phyloP scores from a whole-genome alignment of 305 asterid species.

The Fraxinus ornus region DNA sequence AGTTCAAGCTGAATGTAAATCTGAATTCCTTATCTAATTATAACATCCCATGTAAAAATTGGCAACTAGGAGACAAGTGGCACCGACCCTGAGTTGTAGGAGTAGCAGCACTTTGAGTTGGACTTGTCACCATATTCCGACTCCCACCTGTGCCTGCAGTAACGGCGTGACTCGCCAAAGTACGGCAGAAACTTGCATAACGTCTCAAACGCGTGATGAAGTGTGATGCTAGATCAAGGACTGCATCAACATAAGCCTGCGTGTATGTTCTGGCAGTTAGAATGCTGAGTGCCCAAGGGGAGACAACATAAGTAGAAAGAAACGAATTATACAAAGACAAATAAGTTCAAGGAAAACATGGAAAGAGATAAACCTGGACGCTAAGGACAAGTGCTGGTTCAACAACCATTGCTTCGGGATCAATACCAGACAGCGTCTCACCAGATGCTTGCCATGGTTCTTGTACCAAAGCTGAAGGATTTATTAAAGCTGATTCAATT shows the following conservation, averaged over 20 bases:
- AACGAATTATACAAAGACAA: background rate
- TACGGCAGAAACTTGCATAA: slow-evolving; percentile 99
- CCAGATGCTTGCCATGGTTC: slow-evolving; percentile 98
- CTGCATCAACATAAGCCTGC: slow-evolving; percentile 98
- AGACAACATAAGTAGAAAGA: background rate
- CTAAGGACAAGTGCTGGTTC: slow-evolving; percentile 83
- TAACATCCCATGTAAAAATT: slow-evolving; percentile 9
- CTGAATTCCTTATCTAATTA: background rate
- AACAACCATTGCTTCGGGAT: slow-evolving; percentile 91
- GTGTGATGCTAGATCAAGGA: slow-evolving; percentile 97
- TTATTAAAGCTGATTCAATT: slow-evolving; percentile 87
- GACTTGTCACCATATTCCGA: slow-evolving; percentile 84
- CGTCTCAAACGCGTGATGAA: slow-evolving; percentile 95
- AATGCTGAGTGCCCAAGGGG: slow-evolving; percentile 23
- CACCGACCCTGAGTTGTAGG: slow-evolving; percentile 77
- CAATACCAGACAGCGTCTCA: slow-evolving; percentile 67
- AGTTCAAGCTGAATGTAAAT: background rate
- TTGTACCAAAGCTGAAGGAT: slow-evolving; percentile 87
- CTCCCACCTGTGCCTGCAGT: slow-evolving; percentile 93
- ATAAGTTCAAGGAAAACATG: background rate
- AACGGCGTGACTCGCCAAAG: slow-evolving; percentile 96
- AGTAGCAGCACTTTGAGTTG: slow-evolving; percentile 73
- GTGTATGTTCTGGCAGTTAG: slow-evolving; percentile 26
- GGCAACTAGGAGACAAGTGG: slow-evolving; percentile 19
- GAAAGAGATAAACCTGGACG: slow-evolving; percentile 65